A percentile compares a stretch with the other conserved stretches of the same genome.
Conservation (phyloP, 208 protist species). For the Plasmodiophora brassicae region DNA sequence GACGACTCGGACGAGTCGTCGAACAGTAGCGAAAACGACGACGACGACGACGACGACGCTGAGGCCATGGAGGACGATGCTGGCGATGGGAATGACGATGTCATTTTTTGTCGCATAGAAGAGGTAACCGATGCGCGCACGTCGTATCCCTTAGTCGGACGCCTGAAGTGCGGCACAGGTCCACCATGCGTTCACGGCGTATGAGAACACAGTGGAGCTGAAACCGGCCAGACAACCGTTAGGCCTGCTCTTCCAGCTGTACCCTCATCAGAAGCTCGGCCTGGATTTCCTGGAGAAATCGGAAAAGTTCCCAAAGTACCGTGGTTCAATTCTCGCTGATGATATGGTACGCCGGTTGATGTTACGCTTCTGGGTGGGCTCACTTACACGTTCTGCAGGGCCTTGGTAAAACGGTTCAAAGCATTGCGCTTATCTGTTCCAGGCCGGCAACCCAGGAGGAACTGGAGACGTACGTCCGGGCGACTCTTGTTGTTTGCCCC, state of each 20-base stretch:
- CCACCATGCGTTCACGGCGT: not conserved
- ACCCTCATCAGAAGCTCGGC: not conserved
- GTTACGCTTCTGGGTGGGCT: not conserved
- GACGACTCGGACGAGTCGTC: no score
- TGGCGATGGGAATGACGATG: no score
- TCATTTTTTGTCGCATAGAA: no score
- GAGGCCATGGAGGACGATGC: no score
- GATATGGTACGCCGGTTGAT: not conserved
- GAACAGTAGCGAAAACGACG: no score
- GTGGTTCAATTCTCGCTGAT: constrained; percentile 5
- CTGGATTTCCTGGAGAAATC: constrained; percentile 14
- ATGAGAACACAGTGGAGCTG: not conserved
- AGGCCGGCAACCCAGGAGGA: not conserved
- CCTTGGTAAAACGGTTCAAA: constrained; percentile 14
- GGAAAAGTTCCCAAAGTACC: not conserved
- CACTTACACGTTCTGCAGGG: no score
- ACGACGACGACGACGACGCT: no score
- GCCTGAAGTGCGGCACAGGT: no score
- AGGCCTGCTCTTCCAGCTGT: not conserved
- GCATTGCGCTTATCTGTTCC: not conserved
- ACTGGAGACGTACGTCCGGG: not conserved
- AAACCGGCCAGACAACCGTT: not conserved
- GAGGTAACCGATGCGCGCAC: no score
- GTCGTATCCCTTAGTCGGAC: no score
- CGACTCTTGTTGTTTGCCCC: constrained; percentile 1